phyloP scores from a whole-genome alignment of 139 green algal genomes.

The Chlorella vulgaris region DNA sequence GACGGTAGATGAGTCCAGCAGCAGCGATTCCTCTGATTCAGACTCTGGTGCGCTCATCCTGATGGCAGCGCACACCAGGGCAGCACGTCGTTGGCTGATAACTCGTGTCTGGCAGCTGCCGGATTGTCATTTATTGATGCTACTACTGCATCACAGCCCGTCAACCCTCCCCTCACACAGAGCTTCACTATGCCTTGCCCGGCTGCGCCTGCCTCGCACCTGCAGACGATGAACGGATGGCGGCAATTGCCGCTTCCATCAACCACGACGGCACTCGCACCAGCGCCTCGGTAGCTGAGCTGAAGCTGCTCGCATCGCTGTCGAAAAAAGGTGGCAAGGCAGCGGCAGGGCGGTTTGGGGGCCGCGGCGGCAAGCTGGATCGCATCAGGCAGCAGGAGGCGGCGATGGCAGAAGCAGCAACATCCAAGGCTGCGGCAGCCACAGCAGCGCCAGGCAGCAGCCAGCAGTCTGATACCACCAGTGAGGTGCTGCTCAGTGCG shows the following conservation, averaged over 20 bases:
- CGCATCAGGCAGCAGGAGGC: constrained; percentile 73
- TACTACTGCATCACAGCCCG: background rate
- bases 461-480: constrained; percentile 40
- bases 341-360: constrained; percentile 65
- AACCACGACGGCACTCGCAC: constrained; percentile 75
- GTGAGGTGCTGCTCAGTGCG: constrained; percentile 19
- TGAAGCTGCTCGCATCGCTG: constrained; percentile 66
- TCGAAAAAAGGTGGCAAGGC: constrained; percentile 60
- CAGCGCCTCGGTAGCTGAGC: constrained; percentile 59
- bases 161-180: background rate
- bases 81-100: too few relatives aligned
- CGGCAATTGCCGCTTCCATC: background rate
- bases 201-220: background rate
- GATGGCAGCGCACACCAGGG: too few relatives aligned
- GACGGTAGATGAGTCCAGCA: constrained; percentile 35
- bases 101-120: too few relatives aligned
- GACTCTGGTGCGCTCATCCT: constrained; percentile 25
- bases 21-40: constrained; percentile 23
- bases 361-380: constrained; percentile 80
- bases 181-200: background rate
- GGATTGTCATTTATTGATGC: too few relatives aligned
- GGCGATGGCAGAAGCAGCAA: constrained; percentile 5
- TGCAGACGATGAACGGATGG: constrained; percentile 22
- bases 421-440: constrained; percentile 32
- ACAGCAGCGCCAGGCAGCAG: background rate